These are phyloP conservation scores for Nemania sp. DNA, from an alignment of 2,329 filamentous ascomycete species.

Conservation along the genomic window DNA sequence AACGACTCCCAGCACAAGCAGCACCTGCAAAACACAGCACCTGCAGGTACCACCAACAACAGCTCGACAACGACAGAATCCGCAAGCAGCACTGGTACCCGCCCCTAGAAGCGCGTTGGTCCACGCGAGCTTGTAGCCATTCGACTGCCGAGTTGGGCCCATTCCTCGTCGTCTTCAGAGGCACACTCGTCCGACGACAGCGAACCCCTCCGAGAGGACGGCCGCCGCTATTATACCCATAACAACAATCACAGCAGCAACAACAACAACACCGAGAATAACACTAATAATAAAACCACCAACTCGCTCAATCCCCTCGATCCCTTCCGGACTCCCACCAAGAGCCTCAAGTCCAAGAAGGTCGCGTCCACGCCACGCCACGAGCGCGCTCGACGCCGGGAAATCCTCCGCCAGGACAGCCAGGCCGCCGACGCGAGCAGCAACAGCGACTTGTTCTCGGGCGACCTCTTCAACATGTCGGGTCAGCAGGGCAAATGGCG, in stretches of 20 bases:
- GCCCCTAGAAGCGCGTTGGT: conserved; percentile 29
- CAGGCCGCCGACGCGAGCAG: neutral
- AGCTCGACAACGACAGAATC: conserved; percentile 7
- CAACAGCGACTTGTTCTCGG: no score
- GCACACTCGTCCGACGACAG: conserved; percentile 3
- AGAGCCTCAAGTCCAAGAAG: neutral
- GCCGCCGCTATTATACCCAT: neutral
- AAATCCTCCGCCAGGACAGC: conserved; percentile 13
- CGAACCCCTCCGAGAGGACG: neutral
- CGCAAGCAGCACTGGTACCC: conserved; percentile 18
- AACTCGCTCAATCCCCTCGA: neutral
- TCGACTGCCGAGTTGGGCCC: conserved; percentile 19
- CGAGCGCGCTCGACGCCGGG: conserved; percentile 28
- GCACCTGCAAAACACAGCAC: neutral
- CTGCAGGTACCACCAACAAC: no score
- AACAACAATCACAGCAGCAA: neutral
- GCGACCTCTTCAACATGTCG: conserved; percentile 51
- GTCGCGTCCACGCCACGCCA: conserved; percentile 20
- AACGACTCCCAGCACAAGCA: neutral
- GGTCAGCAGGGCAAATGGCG: conserved; percentile 63
- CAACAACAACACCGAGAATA: neutral
- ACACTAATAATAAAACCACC: no score
- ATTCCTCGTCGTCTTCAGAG: conserved; percentile 13
- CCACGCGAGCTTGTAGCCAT: conserved; percentile 31
- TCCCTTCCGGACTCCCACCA: conserved; percentile 7